phyloP scores from a whole-genome alignment of 208 protist species.

The Trypanosoma rangeli region DNA sequence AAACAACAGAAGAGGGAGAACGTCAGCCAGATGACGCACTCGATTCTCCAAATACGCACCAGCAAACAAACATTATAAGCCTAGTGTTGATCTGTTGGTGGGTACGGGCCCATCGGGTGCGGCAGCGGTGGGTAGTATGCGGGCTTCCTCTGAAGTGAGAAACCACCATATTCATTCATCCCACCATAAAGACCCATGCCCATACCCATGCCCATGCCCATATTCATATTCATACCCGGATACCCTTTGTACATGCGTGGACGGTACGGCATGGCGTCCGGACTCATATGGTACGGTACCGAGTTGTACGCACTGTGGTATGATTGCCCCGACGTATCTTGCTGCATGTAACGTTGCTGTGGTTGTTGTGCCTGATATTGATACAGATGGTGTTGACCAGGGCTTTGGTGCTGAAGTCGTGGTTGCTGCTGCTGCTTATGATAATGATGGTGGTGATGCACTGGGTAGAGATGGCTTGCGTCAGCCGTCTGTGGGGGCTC shows the following conservation, averaged over 20 bases:
- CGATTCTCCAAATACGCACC: background rate
- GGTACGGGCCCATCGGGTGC: constrained; percentile 14
- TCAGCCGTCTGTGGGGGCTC: background rate
- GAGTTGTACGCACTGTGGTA: constrained; percentile 25
- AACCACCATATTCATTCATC: constrained; percentile 19
- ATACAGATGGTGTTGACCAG: constrained; percentile 13
- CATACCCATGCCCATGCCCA: constrained; percentile 27
- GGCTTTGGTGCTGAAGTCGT: background rate
- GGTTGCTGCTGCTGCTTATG: constrained; percentile 18
- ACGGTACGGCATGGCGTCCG: constrained; percentile 17
- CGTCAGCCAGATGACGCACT: background rate
- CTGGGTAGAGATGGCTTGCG: background rate
- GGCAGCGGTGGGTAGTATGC: constrained; percentile 26
- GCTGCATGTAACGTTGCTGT: constrained; percentile 33
- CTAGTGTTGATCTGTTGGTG: constrained; percentile 5
- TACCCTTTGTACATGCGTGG: constrained; percentile 31
- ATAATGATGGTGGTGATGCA: constrained; percentile 26
- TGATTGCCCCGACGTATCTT: constrained; percentile 19
- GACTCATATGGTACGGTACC: constrained; percentile 21
- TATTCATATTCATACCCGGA: constrained; percentile 26
- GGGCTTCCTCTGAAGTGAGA: constrained; percentile 21
- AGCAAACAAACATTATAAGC: background rate
- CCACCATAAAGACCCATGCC: constrained; percentile 15
- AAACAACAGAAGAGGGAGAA: background rate
- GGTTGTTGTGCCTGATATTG: constrained; percentile 28